Base-by-base conservation (phyloP, 768 basidiomycete genomes). In the Rhizopogon salebrosus region DNA sequence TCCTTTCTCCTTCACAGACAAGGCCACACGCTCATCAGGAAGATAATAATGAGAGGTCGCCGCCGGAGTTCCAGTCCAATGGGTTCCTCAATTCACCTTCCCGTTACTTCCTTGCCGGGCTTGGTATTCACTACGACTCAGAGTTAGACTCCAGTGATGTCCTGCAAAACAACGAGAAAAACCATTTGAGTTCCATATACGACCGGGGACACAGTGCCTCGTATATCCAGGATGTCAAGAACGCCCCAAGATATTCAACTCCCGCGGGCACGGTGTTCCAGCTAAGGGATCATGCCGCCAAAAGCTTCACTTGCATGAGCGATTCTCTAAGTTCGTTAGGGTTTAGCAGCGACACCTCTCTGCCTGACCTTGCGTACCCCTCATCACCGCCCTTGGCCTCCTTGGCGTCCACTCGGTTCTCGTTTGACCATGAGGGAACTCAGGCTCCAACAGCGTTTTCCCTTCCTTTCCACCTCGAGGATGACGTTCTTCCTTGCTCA, bases 51-150 rank as follows among this genome's bases (percentile, higher is more conserved):
- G 45, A 34, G 14, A 22, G 45, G 8, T 16, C 22, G 13, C 22
- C 31, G 10, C 16, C 31, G 0, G 66, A 70, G 54, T 64, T 64
- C 42, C 66, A 70, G 56, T 68, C 66, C 2, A 70, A 68, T 41
- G 62, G 64, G 29, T 68, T 64, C 55, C 1, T 60, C 39, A 23
- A 53, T 37, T 6, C 52, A 31, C 29, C 55, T 27, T 48, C 54
- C 5, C 45, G 53, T 6, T 23, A 37, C 36, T 50, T 62, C 37
- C 66, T 64, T 49, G 50, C 68, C 13, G 67, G 67, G 8, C 45
- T 68, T 1, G 67, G 67, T 23, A 68, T 68, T 45, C 57, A 55
- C 37, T 58, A 45, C 24, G 31, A 34, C 14, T 34, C 22, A 20
- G 45, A 46, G 22, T 34, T 34, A 20, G 45, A 46, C 34, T 46